A percentile compares a stretch with the other conserved stretches of the same genome.
Conservation (phyloP, 169 alveolate species). For the Miamiensis avidus region DNA sequence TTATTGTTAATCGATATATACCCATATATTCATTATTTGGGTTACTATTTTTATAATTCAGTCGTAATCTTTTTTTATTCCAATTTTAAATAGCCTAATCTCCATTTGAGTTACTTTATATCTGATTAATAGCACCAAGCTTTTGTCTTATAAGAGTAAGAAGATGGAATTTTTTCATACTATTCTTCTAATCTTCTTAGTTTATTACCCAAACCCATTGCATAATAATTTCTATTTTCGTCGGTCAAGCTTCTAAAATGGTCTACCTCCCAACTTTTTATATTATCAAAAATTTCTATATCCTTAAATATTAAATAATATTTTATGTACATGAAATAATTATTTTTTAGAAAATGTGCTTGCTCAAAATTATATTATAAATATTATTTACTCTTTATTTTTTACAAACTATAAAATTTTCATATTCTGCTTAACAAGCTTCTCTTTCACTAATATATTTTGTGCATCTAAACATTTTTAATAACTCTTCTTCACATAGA, state of each 20-base stretch:
- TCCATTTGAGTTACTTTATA: slow-evolving; percentile 25
- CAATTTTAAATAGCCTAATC: background rate
- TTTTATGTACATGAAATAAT: background rate
- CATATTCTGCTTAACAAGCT: slow-evolving; percentile 5
- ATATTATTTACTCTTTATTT: slow-evolving; percentile 22
- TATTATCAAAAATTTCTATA: slow-evolving; percentile 4
- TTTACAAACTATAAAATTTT: slow-evolving; percentile 13
- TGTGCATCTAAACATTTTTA: slow-evolving; percentile 14
- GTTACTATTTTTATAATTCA: background rate
- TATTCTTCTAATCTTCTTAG: slow-evolving; percentile 10
- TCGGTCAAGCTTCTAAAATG: slow-evolving; percentile 1
- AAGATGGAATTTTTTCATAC: slow-evolving; percentile 18
- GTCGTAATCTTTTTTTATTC: background rate
- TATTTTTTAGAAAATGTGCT: background rate
- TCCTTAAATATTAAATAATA: background rate
- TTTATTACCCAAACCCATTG: slow-evolving; percentile 8
- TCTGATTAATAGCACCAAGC: slow-evolving; percentile 20
- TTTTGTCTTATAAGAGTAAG: slow-evolving; percentile 8
- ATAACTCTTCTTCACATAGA: slow-evolving; percentile 20
- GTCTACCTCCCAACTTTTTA: slow-evolving; percentile 22
- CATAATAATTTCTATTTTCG: background rate
- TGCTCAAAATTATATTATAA: background rate
- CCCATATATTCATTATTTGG: too few species aligned
- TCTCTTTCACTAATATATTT: background rate
- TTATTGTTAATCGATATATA: too few species aligned